These are phyloP conservation scores for Athelia psychrophila DNA, from an alignment of 1,284 basidiomycete genomes.

Conservation along the genomic window DNA sequence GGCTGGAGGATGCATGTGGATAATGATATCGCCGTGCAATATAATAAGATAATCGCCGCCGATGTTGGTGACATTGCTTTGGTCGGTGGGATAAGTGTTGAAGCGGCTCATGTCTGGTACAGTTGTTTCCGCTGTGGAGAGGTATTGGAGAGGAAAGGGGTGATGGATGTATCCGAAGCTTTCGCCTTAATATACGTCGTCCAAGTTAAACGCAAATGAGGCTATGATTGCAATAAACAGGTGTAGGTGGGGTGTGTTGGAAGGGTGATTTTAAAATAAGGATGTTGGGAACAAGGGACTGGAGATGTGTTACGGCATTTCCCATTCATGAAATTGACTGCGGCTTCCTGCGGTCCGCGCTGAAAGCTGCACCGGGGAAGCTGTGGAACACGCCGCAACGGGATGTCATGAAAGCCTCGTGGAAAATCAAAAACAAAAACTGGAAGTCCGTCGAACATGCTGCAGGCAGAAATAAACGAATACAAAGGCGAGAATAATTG, in stretches of 20 bases:
- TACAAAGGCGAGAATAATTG: constrained; percentile 3
- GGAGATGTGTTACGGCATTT: constrained; percentile 17
- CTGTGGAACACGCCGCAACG: constrained; percentile 32
- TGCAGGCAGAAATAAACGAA: constrained; percentile 10
- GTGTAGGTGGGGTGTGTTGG: constrained; percentile 22
- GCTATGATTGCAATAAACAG: constrained; percentile 26
- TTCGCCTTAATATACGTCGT: constrained; percentile 45
- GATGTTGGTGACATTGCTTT: too few relatives aligned
- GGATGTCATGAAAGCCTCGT: constrained; percentile 39
- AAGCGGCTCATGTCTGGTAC: too few relatives aligned
- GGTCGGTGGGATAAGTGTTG: too few relatives aligned
- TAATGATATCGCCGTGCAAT: too few relatives aligned
- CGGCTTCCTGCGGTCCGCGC: neutral
- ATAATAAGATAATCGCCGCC: too few relatives aligned
- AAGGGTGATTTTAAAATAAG: constrained; percentile 24
- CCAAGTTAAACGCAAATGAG: constrained; percentile 34
- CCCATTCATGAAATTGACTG: neutral
- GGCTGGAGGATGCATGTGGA: too few relatives aligned
- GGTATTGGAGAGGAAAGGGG: too few relatives aligned
- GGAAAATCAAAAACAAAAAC: constrained; percentile 1
- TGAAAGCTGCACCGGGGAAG: neutral
- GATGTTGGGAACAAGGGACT: constrained; percentile 24
- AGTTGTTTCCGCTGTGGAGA: too few relatives aligned
- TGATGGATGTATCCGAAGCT: constrained; percentile 42
- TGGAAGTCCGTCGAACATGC: constrained; percentile 6